Conservation (phyloP, 345 rosid species). For the Eucalyptus dawsonii region DNA sequence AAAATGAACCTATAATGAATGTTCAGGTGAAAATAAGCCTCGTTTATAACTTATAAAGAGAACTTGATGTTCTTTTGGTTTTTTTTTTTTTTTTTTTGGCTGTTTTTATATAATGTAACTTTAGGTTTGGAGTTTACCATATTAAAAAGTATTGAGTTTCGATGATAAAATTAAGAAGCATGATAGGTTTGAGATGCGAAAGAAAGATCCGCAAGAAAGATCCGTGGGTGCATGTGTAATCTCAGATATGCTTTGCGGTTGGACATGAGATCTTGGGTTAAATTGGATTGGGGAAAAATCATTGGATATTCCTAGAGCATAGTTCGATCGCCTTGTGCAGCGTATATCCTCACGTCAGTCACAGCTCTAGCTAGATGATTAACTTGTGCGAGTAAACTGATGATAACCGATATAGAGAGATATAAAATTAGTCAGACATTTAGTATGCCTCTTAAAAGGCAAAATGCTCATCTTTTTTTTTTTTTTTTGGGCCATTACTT, state of each 20-base stretch:
- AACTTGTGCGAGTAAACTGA: not conserved
- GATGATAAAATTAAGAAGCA: not conserved
- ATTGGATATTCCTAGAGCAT: not conserved
- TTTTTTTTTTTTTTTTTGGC: no score
- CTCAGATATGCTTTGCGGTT: not conserved
- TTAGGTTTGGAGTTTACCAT: not conserved
- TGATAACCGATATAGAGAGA: not conserved
- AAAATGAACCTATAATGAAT: not conserved
- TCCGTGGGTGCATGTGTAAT: not conserved
- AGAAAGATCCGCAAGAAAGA: not conserved
- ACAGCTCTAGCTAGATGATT: not conserved
- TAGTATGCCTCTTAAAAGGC: not conserved
- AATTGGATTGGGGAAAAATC: not conserved
- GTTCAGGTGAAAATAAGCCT: not conserved
- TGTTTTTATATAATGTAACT: not conserved
- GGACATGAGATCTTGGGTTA: not conserved
- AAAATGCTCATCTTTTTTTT: not conserved
- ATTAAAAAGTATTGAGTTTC: not conserved
- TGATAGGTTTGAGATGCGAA: not conserved
- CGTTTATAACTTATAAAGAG: not conserved
- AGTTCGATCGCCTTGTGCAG: not conserved
- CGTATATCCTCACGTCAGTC: not conserved
- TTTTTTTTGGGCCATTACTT: no score
- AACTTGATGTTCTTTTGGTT: rapidly evolving
- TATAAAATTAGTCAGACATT: no score